Percentiles rank a stretch among this genome's conserved stretches.
These are phyloP conservation scores for Emmonsiellopsis sp. DNA, from an alignment of 2,329 filamentous ascomycete species.

Conservation along the genomic window DNA sequence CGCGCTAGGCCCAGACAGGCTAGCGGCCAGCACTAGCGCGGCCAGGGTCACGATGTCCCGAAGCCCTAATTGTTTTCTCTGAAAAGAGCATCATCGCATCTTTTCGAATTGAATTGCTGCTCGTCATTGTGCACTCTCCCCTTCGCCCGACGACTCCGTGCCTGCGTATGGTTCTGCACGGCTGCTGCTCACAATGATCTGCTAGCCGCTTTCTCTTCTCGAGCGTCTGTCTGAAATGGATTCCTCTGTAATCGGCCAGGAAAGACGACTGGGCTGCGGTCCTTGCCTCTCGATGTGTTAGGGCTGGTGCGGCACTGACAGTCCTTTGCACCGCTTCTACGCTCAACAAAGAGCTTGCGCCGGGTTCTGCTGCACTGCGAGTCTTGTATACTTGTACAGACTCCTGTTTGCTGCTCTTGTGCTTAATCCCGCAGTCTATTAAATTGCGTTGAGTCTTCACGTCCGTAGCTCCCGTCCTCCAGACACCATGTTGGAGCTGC, in stretches of 20 bases:
- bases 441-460: too few species aligned
- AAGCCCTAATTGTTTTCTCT: slow-evolving; percentile 5
- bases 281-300: background rate
- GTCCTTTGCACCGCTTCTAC: background rate
- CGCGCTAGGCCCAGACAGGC: background rate
- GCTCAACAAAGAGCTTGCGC: background rate
- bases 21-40: background rate
- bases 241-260: background rate
- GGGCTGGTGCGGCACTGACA: background rate
- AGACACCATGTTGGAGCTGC: too few species aligned
- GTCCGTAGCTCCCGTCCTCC: too few species aligned
- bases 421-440: too few species aligned
- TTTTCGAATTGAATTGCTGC: background rate
- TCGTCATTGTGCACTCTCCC: background rate
- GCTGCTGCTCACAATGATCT: too few species aligned
- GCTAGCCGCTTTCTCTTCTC: background rate
- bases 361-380: background rate
- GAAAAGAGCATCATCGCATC: background rate
- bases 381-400: too few species aligned
- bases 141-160: background rate
- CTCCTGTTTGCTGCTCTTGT: too few species aligned
- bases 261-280: background rate
- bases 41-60: background rate
- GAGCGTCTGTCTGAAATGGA: background rate
- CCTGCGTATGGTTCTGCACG: too few species aligned